Base-by-base conservation (phyloP, 2,329 filamentous ascomycete genomes). In the Fusarium multiceps region DNA sequence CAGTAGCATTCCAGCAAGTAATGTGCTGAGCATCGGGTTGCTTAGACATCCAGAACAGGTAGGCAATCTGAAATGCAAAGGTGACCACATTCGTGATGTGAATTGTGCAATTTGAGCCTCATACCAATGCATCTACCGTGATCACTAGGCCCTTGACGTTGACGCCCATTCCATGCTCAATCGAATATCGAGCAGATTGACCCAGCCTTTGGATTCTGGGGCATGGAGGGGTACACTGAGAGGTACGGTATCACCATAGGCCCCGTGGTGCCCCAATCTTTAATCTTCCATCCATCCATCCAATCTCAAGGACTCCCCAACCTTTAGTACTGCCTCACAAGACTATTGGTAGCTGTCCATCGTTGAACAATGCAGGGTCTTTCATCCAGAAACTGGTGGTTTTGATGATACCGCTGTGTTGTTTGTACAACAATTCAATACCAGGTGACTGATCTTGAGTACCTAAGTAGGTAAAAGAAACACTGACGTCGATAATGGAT, bases 401-500 rank as follows among this genome's bases (percentile, higher is more conserved):
- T 27, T 27, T 11, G 25, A 12, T 27, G 14, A 20, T 20, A 27
- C 10, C 18, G 25, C 27, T 40, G n/a, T 42, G 13, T 40, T 28
- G 3, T 53, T 21, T n/a, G n/a, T 20, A 11, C n/a, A 25, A 62
- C 14, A 60, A 21, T 34, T 28, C 12, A 10, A n/a, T 40, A 20
- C 20, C 49, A 59, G 49, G 34, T 53, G 45, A 21, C 18, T 53
- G n/a, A 54, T 42, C 53, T 55, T 37, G 45, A 68, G 34, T 42
- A 30, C 1, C 28, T 28, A 28, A 25, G 2, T 13, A 30, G 12
- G 28, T 30, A 14, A 51, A 51, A 32, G 45, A 70, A 51, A 32
- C 51, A 70, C 63, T 70, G 58, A 70, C 63, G 63, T 64, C 55
- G 54, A 48, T 47, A 37, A 37, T 37, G 18, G 34, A 50, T 65